phyloP scores from a whole-genome alignment of 176 grass and related monocot genomes.

The Oryza officinalis region DNA sequence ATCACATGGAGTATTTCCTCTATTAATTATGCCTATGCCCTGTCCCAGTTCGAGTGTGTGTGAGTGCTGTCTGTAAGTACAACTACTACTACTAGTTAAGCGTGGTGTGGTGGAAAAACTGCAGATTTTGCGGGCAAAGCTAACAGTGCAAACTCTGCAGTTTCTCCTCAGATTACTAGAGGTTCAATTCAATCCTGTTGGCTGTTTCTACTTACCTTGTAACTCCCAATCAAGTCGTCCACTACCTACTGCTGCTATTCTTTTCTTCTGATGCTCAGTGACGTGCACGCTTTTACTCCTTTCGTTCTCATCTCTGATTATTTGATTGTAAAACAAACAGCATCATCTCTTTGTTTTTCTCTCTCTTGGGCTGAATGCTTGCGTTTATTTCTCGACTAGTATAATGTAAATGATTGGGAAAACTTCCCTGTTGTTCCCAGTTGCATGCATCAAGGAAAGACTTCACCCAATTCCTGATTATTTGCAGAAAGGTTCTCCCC shows the following conservation, averaged over 20 bases:
- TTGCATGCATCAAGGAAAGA: neutral
- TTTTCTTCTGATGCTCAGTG: constrained; percentile 24
- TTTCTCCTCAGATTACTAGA: constrained; percentile 54
- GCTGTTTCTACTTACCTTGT: constrained; percentile 19
- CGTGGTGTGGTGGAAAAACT: constrained; percentile 58
- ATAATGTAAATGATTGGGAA: neutral
- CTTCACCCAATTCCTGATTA: neutral
- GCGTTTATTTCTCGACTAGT: neutral
- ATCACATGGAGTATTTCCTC: neutral
- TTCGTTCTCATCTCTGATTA: constrained; percentile 9
- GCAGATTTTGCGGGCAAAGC: constrained; percentile 56
- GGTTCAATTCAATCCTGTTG: neutral
- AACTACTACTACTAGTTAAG: neutral
- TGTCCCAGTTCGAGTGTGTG: neutral
- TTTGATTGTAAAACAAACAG: neutral
- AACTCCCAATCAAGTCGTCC: constrained; percentile 21
- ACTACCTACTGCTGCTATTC: neutral
- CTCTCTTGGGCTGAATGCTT: neutral
- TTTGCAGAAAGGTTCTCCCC: neutral
- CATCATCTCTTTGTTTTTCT: neutral
- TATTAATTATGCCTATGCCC: neutral
- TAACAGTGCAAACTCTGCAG: constrained; percentile 51
- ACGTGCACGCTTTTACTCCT: constrained; percentile 2
- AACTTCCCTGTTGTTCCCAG: neutral
- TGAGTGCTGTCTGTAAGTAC: constrained; percentile 34